Base-by-base conservation (phyloP, 2,329 filamentous ascomycete species). In the Clarireedia monteithiana region DNA sequence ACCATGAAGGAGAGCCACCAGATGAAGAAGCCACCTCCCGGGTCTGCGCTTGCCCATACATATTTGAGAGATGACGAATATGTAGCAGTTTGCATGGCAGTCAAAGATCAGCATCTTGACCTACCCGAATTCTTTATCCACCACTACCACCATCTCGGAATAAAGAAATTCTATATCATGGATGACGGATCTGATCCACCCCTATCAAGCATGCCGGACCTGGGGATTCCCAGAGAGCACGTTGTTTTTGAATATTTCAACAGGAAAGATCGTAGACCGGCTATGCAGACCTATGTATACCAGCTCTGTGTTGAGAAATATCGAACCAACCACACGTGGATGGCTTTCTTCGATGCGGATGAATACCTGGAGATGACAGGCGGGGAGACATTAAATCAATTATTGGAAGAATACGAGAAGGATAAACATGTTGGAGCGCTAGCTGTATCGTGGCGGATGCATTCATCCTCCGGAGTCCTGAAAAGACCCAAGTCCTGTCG, bases 391-490 rank as follows among this genome's bases (percentile, higher is more conserved):
- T 48, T 70, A 1, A 57, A 62, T n/a, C 60, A 63, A 2, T 57
- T 71, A n/a, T 57, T 71, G n/a, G 61, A 55, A 24, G 55, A 42
- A 4, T 61, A 65, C 3, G 63, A 68, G 50, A 49, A 60, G 6
- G 52, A 65, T 15, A 36, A 56, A 6, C 49, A 58, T 6, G 60
- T 67, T 15, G 68, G 68, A 12, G 67, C 67, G 6, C 47, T 71
- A 6, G 68, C 60, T 1, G 57, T 70, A 10, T 69, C 68, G 58
- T 69, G 69, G 67, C 59, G 62, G n/a, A 63, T 68, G 48, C 69
- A 71, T 59, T 69, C 62, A 17, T 66, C 67, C 6, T 64, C 64
- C 38, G 63, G 64, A 17, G 59, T 65, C 1, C 57, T 69, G 1
- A 66, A 51, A 10, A 62, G 66, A 2, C 62, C 67, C 6, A 58